Base-by-base conservation (phyloP, 257 asterid species). In the Forsythia suspensa region DNA sequence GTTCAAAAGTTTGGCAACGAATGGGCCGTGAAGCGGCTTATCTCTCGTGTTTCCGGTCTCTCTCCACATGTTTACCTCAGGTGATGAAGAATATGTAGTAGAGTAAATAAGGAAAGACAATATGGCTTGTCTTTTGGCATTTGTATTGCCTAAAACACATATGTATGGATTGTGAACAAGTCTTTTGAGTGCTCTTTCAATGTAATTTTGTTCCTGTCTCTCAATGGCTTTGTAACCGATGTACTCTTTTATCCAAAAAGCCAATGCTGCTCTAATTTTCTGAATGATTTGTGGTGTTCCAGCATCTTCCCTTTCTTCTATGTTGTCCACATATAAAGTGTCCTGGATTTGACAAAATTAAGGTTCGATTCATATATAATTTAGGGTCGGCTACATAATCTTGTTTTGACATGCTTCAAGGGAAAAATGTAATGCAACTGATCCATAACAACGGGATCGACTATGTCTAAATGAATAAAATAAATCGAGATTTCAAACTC, bases 281-380 rank as follows among this genome's bases (percentile, higher is more conserved):
- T 85, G 92, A 63, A 87, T 87, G 67, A 88, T 91, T 68, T 83
- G 84, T 36, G 97, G 96, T 15, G 93, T 92, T 79, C 97, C 96
- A 0, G 95, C 97, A 37, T 91, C 96, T 72, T 92, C 97, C 76
- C 97, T 86, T 76, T 91, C 94, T 76, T 91, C 95, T 70, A 92
- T 83, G 67, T 80, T 75, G 55, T 88, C 87, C 16, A 80, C 55
- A 43, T 92, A 90, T 8, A 92, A 34, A 1, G 97, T 92, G 77
- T 91, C 95, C 95, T 91, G 84, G 24, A 73, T 38, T 8, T 76
- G 24, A 8, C 24, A 34, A 73, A 70, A 61, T 29, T 37, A 9
- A 55, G 39, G 59, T 4, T 48, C 12, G 3, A 48, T 48, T 29
- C 20, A 48, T 6, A 15, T 4, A 48, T n/a, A 15, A 48, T 48